These are phyloP conservation scores for Ustilago sp. DNA, from an alignment of 1,284 basidiomycete genomes.

Conservation along the genomic window DNA sequence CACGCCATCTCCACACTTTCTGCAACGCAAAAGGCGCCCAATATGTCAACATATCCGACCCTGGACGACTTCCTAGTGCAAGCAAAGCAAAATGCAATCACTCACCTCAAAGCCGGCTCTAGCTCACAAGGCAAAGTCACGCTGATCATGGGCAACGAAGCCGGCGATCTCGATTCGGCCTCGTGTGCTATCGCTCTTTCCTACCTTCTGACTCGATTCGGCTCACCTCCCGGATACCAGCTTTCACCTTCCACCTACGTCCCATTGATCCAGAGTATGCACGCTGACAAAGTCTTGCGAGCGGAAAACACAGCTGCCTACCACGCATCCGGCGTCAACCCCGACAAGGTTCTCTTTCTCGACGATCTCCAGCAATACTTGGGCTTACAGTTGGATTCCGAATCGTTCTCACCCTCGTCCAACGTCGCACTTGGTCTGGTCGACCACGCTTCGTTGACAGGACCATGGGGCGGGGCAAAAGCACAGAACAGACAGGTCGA, in stretches of 20 bases:
- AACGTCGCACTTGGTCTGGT: conserved; percentile 54
- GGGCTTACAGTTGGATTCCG: conserved; percentile 28
- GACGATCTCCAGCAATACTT: conserved; percentile 47
- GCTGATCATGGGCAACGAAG: conserved; percentile 67
- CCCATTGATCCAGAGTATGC: conserved; percentile 80
- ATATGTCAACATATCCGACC: neutral
- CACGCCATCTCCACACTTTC: neutral
- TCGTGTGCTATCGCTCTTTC: conserved; percentile 59
- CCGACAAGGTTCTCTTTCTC: conserved; percentile 39
- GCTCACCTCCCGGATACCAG: conserved; percentile 21
- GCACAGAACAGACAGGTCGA: conserved; percentile 73
- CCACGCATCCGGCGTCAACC: conserved; percentile 31
- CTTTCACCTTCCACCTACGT: conserved; percentile 70
- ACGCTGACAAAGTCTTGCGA: conserved; percentile 80
- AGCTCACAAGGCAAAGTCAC: conserved; percentile 31
- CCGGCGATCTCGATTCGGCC: conserved; percentile 66
- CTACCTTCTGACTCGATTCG: conserved; percentile 59
- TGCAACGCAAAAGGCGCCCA: neutral
- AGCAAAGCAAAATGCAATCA: conserved; percentile 32
- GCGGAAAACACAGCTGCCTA: conserved; percentile 78
- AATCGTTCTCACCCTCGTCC: conserved; percentile 27
- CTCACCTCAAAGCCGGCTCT: conserved; percentile 24
- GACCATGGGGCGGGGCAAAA: conserved; percentile 47
- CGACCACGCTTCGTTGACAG: conserved; percentile 50
- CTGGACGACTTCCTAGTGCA: conserved; percentile 29